Evolutionary conservation across 2,329 filamentous ascomycete genomes (phyloP).

Genomic region (Alternaria gansuensis): DNA sequence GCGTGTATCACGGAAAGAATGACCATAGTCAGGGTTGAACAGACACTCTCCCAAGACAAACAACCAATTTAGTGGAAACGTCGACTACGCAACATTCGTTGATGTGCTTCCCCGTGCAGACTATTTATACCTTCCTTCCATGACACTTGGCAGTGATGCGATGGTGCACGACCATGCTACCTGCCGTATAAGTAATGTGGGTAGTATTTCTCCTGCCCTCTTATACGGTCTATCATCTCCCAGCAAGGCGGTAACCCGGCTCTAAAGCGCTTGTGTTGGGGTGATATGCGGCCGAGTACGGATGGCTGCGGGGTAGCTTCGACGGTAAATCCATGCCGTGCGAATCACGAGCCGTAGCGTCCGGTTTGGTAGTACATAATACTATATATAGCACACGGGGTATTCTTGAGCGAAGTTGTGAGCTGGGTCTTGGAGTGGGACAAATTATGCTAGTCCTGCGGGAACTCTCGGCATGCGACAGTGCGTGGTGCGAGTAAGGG

Average conservation of each 20-base stretch:
- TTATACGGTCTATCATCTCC: conserved; percentile 16
- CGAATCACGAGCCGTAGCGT: not conserved
- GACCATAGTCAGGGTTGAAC: conserved; percentile 9
- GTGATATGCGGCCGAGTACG: conserved; percentile 11
- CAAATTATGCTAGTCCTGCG: not conserved
- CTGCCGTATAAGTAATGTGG: conserved; percentile 6
- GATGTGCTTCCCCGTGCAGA: conserved; percentile 7
- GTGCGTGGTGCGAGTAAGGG: not conserved
- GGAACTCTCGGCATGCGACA: conserved; percentile 14
- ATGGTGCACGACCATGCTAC: conserved; percentile 12
- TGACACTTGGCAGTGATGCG: conserved; percentile 19
- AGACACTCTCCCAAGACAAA: not conserved
- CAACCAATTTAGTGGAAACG: not conserved
- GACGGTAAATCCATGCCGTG: conserved; percentile 16
- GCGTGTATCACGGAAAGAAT: conserved; percentile 5
- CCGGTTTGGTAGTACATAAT: conserved; percentile 6
- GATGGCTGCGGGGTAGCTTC: conserved; percentile 27
- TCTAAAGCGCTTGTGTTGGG: conserved; percentile 11
- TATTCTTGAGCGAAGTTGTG: conserved; percentile 7
- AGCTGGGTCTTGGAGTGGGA: not conserved
- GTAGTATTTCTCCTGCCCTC: not conserved
- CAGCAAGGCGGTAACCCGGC: conserved; percentile 6
- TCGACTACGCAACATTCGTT: not conserved
- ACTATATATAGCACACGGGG: conserved; percentile 1
- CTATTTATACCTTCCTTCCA: conserved; percentile 24